Base-by-base conservation (phyloP, 176 grass and related monocot genomes). In the Alloteropsis semialata region DNA sequence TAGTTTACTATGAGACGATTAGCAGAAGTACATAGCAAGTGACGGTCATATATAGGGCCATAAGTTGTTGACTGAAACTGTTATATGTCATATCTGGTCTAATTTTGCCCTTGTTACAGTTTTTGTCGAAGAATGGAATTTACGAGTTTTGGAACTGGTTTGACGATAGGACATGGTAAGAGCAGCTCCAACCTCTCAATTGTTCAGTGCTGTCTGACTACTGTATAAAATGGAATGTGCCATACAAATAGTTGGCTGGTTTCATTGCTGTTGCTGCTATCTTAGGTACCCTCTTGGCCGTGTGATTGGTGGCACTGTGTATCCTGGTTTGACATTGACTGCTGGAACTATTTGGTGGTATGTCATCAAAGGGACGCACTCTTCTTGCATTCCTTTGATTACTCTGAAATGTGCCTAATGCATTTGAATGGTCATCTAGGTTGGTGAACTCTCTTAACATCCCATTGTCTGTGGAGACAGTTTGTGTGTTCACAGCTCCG, bases 71-170 rank as follows among this genome's bases (percentile, higher is more conserved):
- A 32, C 14, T 50, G 82, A 58, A 39, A 6, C 48, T 21, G 45
- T 46, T 78, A 12, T 56, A 32, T 33, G 11, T n/a, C 60, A 7
- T 34, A 64, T 87, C 16, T 81, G 62, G 13, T 66, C 37, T 86
- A 73, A 85, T n/a, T 92, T 66, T 44, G 5, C 75, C 6, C 75
- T 76, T 78, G 43, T 82, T 89, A 83, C 91, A 99, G 97, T 99
- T 94, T 85, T 77, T 99, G 73, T 91, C 93, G 44, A 99, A 99
- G 93, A 99, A 96, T 85, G 97, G 97, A 80, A 96, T 99, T 85
- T 99, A 96, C 8, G 97, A 99, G 63, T 99, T 99, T 76, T 99
- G 93, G 97, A 99, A 99, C 77, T 99, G 97, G 97, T 99, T 99
- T 89, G 97, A 99, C 77, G 97, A 99, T 69, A 90, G 97, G 78